Evolutionary conservation across 2,329 filamentous ascomycete genomes (phyloP).

Genomic region (Trichoderma sp.): DNA sequence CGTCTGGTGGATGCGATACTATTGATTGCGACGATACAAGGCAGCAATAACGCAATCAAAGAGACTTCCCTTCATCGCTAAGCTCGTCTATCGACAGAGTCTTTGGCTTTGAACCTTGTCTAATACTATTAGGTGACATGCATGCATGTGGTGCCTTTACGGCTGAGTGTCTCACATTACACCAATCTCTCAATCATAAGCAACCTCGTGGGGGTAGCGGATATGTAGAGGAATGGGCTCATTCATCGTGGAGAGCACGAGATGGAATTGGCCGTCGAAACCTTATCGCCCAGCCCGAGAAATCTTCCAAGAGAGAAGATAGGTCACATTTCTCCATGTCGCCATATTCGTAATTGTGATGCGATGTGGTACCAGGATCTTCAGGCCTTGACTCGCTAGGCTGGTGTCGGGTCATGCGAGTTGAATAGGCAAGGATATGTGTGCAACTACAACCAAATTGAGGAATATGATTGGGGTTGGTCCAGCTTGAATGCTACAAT

Average conservation of each 20-base stretch:
- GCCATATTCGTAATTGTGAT: constrained; percentile 19
- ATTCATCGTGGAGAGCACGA: background rate
- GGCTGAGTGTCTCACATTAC: background rate
- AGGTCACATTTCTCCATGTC: background rate
- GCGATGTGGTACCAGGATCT: constrained; percentile 3
- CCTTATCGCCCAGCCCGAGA: background rate
- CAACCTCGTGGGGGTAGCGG: background rate
- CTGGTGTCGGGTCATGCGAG: background rate
- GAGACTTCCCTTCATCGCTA: background rate
- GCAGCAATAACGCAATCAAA: constrained; percentile 18
- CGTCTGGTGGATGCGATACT: background rate
- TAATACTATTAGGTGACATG: background rate
- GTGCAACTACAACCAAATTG: background rate
- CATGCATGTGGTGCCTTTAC: background rate
- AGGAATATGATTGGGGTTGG: background rate
- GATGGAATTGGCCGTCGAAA: background rate
- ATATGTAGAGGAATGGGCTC: background rate
- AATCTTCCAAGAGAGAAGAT: background rate
- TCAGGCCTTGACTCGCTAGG: background rate
- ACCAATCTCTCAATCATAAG: background rate
- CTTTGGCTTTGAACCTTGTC: background rate
- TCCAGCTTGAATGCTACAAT: background rate
- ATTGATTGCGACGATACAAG: constrained; percentile 20
- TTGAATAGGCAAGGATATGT: background rate
- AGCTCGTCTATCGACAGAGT: background rate